Percentiles rank a stretch among this genome's conserved stretches.
Evolutionary conservation across 2,329 filamentous ascomycete species (phyloP).

Genomic region (Aquanectria penicillioides): DNA sequence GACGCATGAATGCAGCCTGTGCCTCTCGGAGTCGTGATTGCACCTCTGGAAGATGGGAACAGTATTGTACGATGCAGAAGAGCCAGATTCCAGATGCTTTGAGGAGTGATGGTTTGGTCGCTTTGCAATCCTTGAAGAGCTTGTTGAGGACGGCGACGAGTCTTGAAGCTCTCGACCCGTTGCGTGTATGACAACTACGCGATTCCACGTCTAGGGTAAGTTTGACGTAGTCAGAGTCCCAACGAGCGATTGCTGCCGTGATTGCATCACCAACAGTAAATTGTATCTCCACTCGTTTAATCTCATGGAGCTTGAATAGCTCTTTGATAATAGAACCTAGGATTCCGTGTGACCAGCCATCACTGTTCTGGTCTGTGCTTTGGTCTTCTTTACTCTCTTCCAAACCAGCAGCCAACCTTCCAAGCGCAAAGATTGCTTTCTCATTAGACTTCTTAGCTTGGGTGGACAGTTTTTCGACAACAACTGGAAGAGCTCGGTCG

Average conservation of each 20-base stretch:
- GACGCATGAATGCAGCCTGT: constrained; percentile 87
- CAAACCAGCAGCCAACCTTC: constrained; percentile 76
- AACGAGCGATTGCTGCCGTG: constrained; percentile 79
- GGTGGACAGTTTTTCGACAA: constrained; percentile 71
- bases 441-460: constrained; percentile 85
- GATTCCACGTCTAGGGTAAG: constrained; percentile 80
- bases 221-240: constrained; percentile 83
- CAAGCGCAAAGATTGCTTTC: constrained; percentile 82
- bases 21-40: constrained; percentile 79
- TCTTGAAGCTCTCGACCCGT: constrained; percentile 52
- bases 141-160: constrained; percentile 72
- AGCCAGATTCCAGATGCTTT: constrained; percentile 97
- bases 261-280: constrained; percentile 92
- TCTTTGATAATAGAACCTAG: constrained; percentile 70
- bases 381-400: constrained; percentile 46
- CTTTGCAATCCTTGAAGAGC: constrained; percentile 79
- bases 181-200: constrained; percentile 45
- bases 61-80: constrained; percentile 89
- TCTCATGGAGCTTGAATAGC: constrained; percentile 82
- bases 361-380: constrained; percentile 11
- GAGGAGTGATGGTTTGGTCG: constrained; percentile 86
- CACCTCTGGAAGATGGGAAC: constrained; percentile 79
- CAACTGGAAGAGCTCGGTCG: constrained; percentile 47
- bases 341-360: constrained; percentile 48
- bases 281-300: constrained; percentile 86